Evolutionary conservation across 768 basidiomycete genomes (phyloP).

Genomic region (Tylopilus intermedius): DNA sequence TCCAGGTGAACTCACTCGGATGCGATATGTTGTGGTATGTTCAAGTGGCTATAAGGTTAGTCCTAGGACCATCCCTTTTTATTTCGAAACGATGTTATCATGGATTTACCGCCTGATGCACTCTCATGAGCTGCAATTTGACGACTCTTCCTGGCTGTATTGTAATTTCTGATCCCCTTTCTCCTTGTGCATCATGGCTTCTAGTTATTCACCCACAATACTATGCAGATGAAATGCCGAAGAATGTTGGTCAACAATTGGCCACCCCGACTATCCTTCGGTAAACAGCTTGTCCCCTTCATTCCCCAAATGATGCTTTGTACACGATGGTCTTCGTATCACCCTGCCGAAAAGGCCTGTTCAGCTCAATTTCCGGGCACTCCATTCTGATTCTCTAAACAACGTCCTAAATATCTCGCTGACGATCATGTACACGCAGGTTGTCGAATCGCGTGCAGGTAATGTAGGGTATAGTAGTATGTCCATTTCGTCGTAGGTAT

Average conservation of each 20-base stretch:
- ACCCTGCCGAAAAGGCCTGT: constrained; percentile 77
- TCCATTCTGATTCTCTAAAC: constrained; percentile 51
- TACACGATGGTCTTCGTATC: constrained; percentile 66
- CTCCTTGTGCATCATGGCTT: not conserved
- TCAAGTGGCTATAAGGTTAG: not conserved
- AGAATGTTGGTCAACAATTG: not conserved
- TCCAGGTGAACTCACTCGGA: not conserved
- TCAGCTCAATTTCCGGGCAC: constrained; percentile 79
- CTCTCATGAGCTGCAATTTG: constrained; percentile 5
- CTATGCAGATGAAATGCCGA: not conserved
- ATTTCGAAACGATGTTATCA: constrained; percentile 12
- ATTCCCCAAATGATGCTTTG: not conserved
- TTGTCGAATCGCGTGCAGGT: not conserved
- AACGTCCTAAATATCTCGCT: not conserved
- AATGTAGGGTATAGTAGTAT: not conserved
- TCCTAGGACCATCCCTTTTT: not conserved
- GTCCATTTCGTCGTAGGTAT: not conserved
- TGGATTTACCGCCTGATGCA: constrained; percentile 15
- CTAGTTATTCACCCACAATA: not conserved
- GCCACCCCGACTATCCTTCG: not conserved
- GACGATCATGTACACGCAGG: not conserved
- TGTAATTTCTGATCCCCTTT: constrained; percentile 10
- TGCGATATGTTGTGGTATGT: not conserved
- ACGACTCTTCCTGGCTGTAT: constrained; percentile 14
- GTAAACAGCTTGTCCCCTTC: not conserved